A percentile compares a stretch with the other conserved stretches of the same genome.
These are phyloP conservation scores for Rhizopogon vinicolor DNA, from an alignment of 768 basidiomycete genomes.

Conservation along the genomic window DNA sequence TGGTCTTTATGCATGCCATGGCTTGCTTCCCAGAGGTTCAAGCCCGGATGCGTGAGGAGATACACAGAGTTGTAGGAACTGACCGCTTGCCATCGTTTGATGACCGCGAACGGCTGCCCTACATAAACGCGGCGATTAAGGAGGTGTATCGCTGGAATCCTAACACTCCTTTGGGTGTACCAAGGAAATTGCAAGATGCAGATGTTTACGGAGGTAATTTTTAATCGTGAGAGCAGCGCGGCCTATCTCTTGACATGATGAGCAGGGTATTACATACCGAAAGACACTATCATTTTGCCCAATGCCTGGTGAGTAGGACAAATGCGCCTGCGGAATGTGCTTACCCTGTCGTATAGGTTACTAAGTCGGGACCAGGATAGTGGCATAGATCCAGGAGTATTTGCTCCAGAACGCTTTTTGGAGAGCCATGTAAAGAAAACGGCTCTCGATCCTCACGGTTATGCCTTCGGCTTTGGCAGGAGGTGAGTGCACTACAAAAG, in stretches of 20 bases:
- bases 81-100: conserved; percentile 36
- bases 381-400: not conserved
- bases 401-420: conserved; percentile 4
- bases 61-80: conserved; percentile 38
- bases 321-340: not conserved
- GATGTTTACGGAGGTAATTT: conserved; percentile 4
- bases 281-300: not conserved
- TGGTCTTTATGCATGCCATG: conserved; percentile 5
- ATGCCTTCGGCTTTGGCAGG: conserved; percentile 5
- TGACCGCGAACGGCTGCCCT: conserved; percentile 39
- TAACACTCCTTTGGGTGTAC: conserved; percentile 5
- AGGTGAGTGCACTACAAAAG: not conserved
- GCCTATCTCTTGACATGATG: not conserved
- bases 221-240: not conserved
- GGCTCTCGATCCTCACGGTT: conserved; percentile 1
- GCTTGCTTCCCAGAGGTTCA: conserved; percentile 1
- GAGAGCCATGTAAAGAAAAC: not conserved
- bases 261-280: conserved; percentile 3
- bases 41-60: conserved; percentile 23
- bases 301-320: not conserved
- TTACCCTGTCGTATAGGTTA: not conserved
- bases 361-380: conserved; percentile 1
- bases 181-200: conserved; percentile 9
- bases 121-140: conserved; percentile 25
- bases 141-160: conserved; percentile 19